Conservation (phyloP, 2,329 filamentous ascomycete species). For the Arthrobotrys musiformis region DNA sequence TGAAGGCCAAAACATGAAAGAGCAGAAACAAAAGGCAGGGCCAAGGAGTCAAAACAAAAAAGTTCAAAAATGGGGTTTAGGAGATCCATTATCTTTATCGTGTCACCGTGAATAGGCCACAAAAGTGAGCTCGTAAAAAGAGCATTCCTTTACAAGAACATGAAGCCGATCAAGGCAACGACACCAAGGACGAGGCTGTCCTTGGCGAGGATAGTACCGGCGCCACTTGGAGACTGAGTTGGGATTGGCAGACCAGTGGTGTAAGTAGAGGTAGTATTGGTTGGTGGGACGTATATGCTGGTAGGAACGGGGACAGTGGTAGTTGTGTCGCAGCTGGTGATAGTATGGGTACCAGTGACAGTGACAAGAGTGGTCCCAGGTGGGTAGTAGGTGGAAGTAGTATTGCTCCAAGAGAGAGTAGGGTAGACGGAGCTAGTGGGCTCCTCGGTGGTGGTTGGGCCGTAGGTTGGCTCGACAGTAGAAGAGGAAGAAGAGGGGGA, state of each 20-base stretch:
- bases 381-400: conserved; percentile 14
- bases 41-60: neutral
- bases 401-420: conserved; percentile 14
- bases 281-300: conserved; percentile 23
- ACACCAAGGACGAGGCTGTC: conserved; percentile 37
- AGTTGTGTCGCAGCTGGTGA: conserved; percentile 48
- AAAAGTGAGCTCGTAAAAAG: neutral
- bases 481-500: conserved; percentile 19
- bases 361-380: conserved; percentile 17
- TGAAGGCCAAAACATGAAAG: neutral
- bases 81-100: neutral
- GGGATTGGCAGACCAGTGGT: conserved; percentile 41
- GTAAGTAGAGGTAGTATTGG: conserved; percentile 14
- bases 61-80: neutral
- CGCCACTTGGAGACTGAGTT: conserved; percentile 40
- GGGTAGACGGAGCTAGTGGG: conserved; percentile 44
- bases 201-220: conserved; percentile 40
- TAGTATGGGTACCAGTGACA: conserved; percentile 27
- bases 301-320: conserved; percentile 56
- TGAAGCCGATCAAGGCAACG: conserved; percentile 49
- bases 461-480: conserved; percentile 60
- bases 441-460: conserved; percentile 56
- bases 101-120: neutral
- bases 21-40: neutral
- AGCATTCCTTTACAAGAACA: conserved; percentile 33